A percentile compares a stretch with the other conserved stretches of the same genome.
Evolutionary conservation across 1,139 yeast species (phyloP).

Genomic region (Saccharomyces hybrid): DNA sequence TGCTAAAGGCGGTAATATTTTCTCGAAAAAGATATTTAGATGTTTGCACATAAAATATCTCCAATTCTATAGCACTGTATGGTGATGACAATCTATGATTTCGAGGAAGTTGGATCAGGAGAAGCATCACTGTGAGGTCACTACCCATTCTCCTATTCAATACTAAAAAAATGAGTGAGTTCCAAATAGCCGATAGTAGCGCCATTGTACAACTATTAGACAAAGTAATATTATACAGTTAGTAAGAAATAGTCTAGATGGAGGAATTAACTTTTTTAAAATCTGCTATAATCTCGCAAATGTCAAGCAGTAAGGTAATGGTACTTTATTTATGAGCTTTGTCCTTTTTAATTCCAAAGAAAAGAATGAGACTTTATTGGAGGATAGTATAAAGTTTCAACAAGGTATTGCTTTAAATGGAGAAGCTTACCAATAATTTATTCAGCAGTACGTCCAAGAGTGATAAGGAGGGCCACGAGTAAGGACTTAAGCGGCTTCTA

Average conservation of each 20-base stretch:
- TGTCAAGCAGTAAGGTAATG: background rate
- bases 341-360: background rate
- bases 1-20: background rate
- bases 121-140: background rate
- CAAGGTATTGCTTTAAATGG: background rate
- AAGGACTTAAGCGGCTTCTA: background rate
- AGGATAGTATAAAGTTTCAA: background rate
- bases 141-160: background rate
- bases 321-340: background rate
- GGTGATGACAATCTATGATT: background rate
- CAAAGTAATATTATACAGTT: background rate
- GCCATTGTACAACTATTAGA: background rate
- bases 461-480: background rate
- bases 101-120: background rate
- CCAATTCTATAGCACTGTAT: background rate
- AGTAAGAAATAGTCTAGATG: background rate
- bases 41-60: background rate
- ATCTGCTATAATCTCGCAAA: background rate
- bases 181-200: background rate
- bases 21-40: background rate
- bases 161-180: background rate
- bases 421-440: background rate
- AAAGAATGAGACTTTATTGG: background rate
- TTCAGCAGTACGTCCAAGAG: background rate
- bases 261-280: background rate